Percentiles rank a stretch among this genome's conserved stretches.
phyloP scores from a whole-genome alignment of 2,329 filamentous ascomycete species.

The Alternaria sp. region DNA sequence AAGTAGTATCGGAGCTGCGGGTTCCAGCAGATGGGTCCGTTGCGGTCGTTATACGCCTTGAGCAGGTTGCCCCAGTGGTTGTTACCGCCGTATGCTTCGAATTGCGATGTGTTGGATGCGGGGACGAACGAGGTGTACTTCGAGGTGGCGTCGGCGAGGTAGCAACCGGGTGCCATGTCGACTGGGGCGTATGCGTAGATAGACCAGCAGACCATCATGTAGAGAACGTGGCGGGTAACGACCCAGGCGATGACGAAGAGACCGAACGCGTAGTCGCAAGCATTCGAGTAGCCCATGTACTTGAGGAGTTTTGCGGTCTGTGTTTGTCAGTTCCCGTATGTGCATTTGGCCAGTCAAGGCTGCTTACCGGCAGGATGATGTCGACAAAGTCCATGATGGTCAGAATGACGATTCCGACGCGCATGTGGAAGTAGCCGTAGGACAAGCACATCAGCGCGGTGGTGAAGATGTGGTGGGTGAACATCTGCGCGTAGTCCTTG shows the following conservation, averaged over 20 bases:
- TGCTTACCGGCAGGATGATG: slow-evolving; percentile 77
- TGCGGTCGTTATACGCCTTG: slow-evolving; percentile 74
- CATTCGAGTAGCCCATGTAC: slow-evolving; percentile 76
- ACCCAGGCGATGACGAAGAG: slow-evolving; percentile 89
- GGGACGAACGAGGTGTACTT: slow-evolving; percentile 52
- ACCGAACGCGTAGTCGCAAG: slow-evolving; percentile 84
- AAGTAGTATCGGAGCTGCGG: slow-evolving; percentile 77
- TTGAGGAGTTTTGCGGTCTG: slow-evolving; percentile 89
- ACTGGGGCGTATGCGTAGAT: slow-evolving; percentile 71
- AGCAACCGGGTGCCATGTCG: slow-evolving; percentile 74
- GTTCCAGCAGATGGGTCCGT: slow-evolving; percentile 82
- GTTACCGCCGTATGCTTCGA: slow-evolving; percentile 49
- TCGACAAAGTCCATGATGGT: slow-evolving; percentile 95
- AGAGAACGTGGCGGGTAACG: slow-evolving; percentile 79
- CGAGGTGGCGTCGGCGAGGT: slow-evolving; percentile 60
- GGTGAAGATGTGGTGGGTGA: slow-evolving; percentile 92
- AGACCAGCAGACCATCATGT: slow-evolving; percentile 81
- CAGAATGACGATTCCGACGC: slow-evolving; percentile 86
- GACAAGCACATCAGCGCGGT: slow-evolving; percentile 78
- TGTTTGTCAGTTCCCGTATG: slow-evolving; percentile 23
- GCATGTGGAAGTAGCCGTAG: slow-evolving; percentile 86
- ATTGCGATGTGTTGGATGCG: slow-evolving; percentile 58
- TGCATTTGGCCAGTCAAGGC: too few relatives aligned
- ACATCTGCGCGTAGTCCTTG: slow-evolving; percentile 97
- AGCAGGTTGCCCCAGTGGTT: slow-evolving; percentile 65